Evolutionary conservation across 2,329 filamentous ascomycete species (phyloP).

Genomic region (Alternaria postmessia): DNA sequence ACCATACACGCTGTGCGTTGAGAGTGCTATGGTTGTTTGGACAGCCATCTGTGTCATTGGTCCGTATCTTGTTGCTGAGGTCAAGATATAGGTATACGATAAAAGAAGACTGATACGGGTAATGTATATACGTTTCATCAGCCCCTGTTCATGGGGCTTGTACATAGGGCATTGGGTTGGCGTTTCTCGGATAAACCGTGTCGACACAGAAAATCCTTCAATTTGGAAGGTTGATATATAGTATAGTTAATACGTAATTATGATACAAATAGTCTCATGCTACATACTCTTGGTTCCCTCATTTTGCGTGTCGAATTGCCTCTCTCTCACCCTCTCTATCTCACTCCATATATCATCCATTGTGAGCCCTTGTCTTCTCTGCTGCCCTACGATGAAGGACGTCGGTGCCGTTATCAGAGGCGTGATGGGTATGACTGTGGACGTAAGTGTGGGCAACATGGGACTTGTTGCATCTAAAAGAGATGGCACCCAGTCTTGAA

Average conservation of each 20-base stretch:
- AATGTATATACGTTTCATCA: conserved; percentile 2
- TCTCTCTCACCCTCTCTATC: neutral
- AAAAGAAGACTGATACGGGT: neutral
- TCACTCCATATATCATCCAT: neutral
- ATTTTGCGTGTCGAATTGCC: neutral
- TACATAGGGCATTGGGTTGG: conserved; percentile 4
- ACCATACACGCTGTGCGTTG: conserved; percentile 65
- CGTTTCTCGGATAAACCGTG: neutral
- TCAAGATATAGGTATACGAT: conserved; percentile 46
- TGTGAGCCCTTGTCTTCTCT: neutral
- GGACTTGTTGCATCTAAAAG: neutral
- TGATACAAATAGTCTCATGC: neutral
- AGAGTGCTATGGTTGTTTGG: conserved; percentile 75
- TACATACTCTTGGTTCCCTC: neutral
- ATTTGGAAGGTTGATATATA: conserved; percentile 1
- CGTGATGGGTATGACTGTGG: neutral
- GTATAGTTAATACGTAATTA: conserved; percentile 4
- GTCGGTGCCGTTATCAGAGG: neutral
- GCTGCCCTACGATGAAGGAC: neutral
- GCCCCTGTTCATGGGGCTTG: neutral
- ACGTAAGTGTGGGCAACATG: neutral
- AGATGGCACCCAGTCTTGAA: conserved; percentile 3
- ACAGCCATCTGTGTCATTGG: conserved; percentile 84
- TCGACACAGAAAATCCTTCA: neutral
- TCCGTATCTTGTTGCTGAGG: conserved; percentile 78